Evolutionary conservation across 768 basidiomycete genomes (phyloP), one percentile per base, ranked within the genome.

Genomic region (Rhizopogon rudus): DNA sequence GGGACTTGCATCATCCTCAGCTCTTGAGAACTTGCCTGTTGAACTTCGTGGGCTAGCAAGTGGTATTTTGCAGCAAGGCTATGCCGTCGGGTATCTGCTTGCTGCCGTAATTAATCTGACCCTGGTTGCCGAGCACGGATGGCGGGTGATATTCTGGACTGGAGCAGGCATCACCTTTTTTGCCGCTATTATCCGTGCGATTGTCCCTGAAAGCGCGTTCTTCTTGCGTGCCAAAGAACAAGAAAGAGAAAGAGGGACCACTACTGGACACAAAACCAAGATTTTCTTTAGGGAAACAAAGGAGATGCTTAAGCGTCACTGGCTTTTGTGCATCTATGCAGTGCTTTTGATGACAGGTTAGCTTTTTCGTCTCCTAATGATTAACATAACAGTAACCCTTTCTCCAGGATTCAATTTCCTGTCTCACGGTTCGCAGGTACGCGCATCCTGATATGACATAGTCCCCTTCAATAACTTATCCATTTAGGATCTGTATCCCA

Each of bases 51-150:
- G 96, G 20, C 72, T 97, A 2, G 86, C 85, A 3, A 87, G 84
- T 20, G 95, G 95, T 13, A 72, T 96, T 45, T 68, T 98, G 5
- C 95, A 97, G 62, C 83, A 95, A 65, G 94, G 92, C 14, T 95
- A 96, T 63, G 90, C 92, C 0, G 79, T 85, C 12, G 94, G 94
- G 1, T 95, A 87, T 67, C 82, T 96, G 7, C 60, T 97, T 54
- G 90, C 92, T 0, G 88, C 93, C 1, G 82, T 88, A 45, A 81
- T 95, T 74, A 93, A 94, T 65, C 75, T 95, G 20, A 77, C 71
- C 3, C 73, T 88, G 22, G 90, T 73, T 12, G 55, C 66, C 1
- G 14, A 39, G 2, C 50, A 71, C 41, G 71, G 74, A 42, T 96
- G 94, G 94, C 77, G 93, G 39, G 71, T 79, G 3, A 71, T 97